Evolutionary conservation across 371 early-diverging fungal genomes (phyloP), one percentile per base, ranked within the genome.

Genomic region (Lichtheimia ramosa): DNA sequence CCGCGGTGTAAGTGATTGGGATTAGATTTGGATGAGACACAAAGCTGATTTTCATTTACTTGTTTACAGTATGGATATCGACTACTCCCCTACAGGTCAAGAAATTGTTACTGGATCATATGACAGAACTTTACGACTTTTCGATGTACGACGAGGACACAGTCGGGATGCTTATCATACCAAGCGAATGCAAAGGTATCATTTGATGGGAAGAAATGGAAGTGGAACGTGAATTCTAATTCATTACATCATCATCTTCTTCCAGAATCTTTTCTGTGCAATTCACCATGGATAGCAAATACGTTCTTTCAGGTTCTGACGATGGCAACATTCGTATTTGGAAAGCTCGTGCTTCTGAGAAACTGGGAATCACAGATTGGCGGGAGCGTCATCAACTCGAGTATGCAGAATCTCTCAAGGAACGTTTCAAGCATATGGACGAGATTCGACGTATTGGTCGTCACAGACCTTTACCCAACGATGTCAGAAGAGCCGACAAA

Each of bases 261-360:
- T 42, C 25, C 48, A 81, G 88, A 41, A 88, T 98, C 24, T 96
- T 97, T 73, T 90, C 93, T 42, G 94, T 97, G 24, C 88, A 89
- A 60, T 99, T 86, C 77, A 89, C 90, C 48, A 95, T 94, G 92
- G 99, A 99, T 76, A 86, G 87, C 73, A 93, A 96, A 62, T 99
- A 86, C 69, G 92, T 99, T n/a, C 71, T 99, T 8, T 94, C 96
- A 2, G 99, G 99, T 21, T 93, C 93, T 48, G 99, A 99, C 72
- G 99, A 99, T 74, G 98, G 97, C 64, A 97, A 95, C 70, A 81
- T 99, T 60, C 90, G 99, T 52, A 60, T 99, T 52, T 99, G 99
- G 99, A 98, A 96, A 77, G 89, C 96, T 2, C 81, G 90, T 16
- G 97, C 98, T 3, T 87, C 90, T 5, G 93, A 95, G 63, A 93